Conservation (phyloP, 2,329 filamentous ascomycete species). For the Pseudogymnoascus sp. region DNA sequence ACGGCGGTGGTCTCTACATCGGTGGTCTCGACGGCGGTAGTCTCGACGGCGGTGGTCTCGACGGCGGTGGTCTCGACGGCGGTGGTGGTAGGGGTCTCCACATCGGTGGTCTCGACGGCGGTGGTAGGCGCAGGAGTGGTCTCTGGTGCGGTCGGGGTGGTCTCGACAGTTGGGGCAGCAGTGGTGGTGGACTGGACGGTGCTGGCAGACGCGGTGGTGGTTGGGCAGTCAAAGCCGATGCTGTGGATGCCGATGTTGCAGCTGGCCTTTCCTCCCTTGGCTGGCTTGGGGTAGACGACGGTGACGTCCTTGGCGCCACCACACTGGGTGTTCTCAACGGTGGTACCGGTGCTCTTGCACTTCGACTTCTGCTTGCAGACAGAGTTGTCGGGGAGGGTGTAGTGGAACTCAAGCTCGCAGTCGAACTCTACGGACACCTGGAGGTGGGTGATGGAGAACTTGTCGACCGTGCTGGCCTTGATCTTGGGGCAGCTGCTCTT, state of each 20-base stretch:
- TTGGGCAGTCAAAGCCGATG: conserved; percentile 65
- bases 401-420: conserved; percentile 77
- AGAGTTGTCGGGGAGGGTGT: conserved; percentile 75
- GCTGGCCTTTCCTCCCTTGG: conserved; percentile 47
- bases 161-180: conserved; percentile 4
- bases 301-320: conserved; percentile 81
- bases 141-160: conserved; percentile 14
- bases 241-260: conserved; percentile 69
- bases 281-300: conserved; percentile 52
- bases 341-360: conserved; percentile 62
- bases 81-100: not conserved
- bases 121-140: conserved; percentile 12
- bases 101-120: not conserved
- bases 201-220: conserved; percentile 16
- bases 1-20: conserved; percentile 12
- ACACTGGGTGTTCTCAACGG: conserved; percentile 78
- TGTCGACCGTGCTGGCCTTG: conserved; percentile 39
- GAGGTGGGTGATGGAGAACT: conserved; percentile 70
- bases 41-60: conserved; percentile 1
- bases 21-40: not conserved
- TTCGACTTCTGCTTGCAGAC: conserved; percentile 69
- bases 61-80: not conserved
- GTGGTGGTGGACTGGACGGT: conserved; percentile 17
- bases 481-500: conserved; percentile 50
- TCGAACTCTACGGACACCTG: conserved; percentile 69